A percentile compares a stretch with the other conserved stretches of the same genome.
Conservation (phyloP, 148 eudicot genomes). For the Nepenthes mirabilis region DNA sequence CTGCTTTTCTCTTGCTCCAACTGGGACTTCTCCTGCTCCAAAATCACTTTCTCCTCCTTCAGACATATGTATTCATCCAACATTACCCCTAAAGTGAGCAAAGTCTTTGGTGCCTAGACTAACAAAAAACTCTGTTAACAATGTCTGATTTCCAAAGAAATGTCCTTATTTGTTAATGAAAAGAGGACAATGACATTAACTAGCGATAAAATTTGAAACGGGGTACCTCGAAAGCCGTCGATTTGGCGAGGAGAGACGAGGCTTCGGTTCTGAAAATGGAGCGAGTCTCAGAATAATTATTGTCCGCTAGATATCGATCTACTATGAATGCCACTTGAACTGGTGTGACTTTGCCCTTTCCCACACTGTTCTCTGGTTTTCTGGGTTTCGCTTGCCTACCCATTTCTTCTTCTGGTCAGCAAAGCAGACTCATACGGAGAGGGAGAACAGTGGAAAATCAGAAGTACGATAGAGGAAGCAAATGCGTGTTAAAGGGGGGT, state of each 20-base stretch:
- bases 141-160: background rate
- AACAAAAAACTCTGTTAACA: background rate
- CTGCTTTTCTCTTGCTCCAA: conserved; percentile 45
- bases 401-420: conserved; percentile 14
- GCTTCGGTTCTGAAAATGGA: conserved; percentile 65
- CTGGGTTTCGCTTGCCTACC: conserved; percentile 23
- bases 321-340: conserved; percentile 78
- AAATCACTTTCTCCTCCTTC: conserved; percentile 59
- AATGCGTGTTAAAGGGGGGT: background rate
- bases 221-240: conserved; percentile 36
- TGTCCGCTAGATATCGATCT: conserved; percentile 70
- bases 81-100: conserved; percentile 57
- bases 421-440: background rate
- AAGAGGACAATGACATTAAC: background rate
- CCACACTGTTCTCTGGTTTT: conserved; percentile 22
- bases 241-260: conserved; percentile 43
- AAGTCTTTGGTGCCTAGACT: conserved; percentile 44
- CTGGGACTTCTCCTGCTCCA: conserved; percentile 49
- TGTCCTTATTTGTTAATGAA: background rate
- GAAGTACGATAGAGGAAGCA: background rate
- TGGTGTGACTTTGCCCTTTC: conserved; percentile 60
- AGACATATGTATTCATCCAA: conserved; percentile 63
- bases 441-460: background rate
- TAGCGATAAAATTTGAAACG: background rate
- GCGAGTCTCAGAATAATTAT: conserved; percentile 36